A percentile compares a stretch with the other conserved stretches of the same genome.
phyloP scores from a whole-genome alignment of 208 protist genomes.

The Trypanosoma avium region DNA sequence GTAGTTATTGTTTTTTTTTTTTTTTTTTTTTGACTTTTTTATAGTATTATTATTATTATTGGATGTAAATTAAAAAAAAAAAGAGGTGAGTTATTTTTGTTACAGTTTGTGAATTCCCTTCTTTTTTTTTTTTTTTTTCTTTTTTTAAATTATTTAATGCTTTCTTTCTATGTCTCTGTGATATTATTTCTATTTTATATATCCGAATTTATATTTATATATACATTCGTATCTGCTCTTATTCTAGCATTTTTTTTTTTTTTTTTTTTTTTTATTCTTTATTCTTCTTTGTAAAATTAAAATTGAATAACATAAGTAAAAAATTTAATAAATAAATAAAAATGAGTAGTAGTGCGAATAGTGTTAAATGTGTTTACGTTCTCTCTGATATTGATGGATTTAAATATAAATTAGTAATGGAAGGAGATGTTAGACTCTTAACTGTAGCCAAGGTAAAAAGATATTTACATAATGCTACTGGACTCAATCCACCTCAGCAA shows the following conservation, averaged over 20 bases:
- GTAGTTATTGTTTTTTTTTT: neutral
- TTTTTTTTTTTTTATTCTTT: conserved; percentile 18
- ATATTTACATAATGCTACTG: conserved; percentile 66
- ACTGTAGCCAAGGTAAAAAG: conserved; percentile 57
- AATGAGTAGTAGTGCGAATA: conserved; percentile 1
- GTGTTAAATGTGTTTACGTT: conserved; percentile 37
- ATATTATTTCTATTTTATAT: neutral
- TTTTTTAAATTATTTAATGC: no score
- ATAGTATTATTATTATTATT: no score
- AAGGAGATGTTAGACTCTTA: conserved; percentile 56
- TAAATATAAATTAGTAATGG: conserved; percentile 83
- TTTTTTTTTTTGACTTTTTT: conserved; percentile 7
- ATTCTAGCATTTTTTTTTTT: neutral
- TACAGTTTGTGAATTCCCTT: no score
- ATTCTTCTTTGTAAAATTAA: neutral
- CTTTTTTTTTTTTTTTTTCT: no score
- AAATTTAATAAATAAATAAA: neutral
- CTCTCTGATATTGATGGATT: conserved; percentile 71
- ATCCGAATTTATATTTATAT: neutral
- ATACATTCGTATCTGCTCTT: neutral
- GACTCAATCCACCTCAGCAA: conserved; percentile 44
- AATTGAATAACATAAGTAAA: neutral
- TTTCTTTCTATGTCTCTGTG: no score
- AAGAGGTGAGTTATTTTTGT: no score
- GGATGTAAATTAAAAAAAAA: no score